These are phyloP conservation scores for Xylaria sp. DNA, from an alignment of 2,329 filamentous ascomycete genomes.

Conservation along the genomic window DNA sequence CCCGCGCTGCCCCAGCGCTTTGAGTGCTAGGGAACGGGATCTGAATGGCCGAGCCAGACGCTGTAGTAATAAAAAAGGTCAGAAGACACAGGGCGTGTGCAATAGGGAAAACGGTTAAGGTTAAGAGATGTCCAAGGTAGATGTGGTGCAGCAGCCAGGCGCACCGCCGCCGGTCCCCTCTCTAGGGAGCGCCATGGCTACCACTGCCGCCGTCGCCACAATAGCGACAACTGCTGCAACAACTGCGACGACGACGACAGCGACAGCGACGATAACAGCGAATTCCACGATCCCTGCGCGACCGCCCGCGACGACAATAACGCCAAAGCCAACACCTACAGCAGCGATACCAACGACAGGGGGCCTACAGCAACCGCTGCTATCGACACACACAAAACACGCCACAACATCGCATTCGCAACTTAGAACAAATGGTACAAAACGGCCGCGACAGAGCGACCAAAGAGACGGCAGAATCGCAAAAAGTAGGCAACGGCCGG, in stretches of 20 bases:
- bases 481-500: constrained; percentile 40
- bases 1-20: constrained; percentile 38
- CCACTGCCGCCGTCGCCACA: constrained; percentile 30
- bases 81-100: constrained; percentile 40
- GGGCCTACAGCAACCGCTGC: constrained; percentile 2
- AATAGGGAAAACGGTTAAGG: constrained; percentile 33
- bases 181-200: constrained; percentile 39
- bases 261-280: constrained; percentile 9
- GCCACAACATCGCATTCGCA: constrained; percentile 3
- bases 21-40: constrained; percentile 40
- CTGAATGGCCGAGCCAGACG: constrained; percentile 44
- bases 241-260: constrained; percentile 16
- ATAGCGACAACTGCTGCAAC: constrained; percentile 21
- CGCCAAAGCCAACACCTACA: constrained; percentile 17
- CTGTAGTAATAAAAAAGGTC: constrained; percentile 33
- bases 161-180: constrained; percentile 40
- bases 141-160: constrained; percentile 43
- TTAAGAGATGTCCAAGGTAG: constrained; percentile 44
- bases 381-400: constrained; percentile 4
- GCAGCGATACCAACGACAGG: constrained; percentile 5
- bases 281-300: constrained; percentile 8
- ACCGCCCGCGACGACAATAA: constrained; percentile 19
- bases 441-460: constrained; percentile 40
- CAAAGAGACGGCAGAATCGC: constrained; percentile 40
- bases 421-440: constrained; percentile 31